Conservation (phyloP, 2,329 filamentous ascomycete species). For the Arthrocladium fulminans region DNA sequence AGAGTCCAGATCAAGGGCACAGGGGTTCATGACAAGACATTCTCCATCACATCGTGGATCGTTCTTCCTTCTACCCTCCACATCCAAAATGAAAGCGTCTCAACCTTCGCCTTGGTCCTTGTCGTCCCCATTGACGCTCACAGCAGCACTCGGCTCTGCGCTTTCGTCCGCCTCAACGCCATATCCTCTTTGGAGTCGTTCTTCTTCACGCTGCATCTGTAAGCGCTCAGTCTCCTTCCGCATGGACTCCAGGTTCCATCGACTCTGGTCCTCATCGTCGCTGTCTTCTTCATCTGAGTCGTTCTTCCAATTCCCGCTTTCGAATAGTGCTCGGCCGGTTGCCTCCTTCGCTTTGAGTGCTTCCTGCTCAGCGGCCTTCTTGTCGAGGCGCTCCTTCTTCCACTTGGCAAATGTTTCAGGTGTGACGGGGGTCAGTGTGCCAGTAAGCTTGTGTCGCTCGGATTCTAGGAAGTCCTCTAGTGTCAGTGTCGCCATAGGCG, state of each 20-base stretch:
- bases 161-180: background rate
- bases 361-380: slow-evolving; percentile 91
- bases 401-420: slow-evolving; percentile 89
- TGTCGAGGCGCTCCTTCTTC: slow-evolving; percentile 89
- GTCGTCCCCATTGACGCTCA: slow-evolving; percentile 6
- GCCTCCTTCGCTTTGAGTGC: slow-evolving; percentile 87
- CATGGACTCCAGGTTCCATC: slow-evolving; percentile 75
- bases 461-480: slow-evolving; percentile 96
- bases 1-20: no score
- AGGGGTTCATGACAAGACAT: background rate
- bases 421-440: slow-evolving; percentile 85
- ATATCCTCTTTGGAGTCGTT: slow-evolving; percentile 39
- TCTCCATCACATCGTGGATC: background rate
- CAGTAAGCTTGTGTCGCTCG: slow-evolving; percentile 89
- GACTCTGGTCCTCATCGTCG: slow-evolving; percentile 36
- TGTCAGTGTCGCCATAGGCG: slow-evolving; percentile 84
- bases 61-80: no score
- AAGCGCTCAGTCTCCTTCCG: slow-evolving; percentile 75
- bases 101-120: slow-evolving; percentile 7
- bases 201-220: slow-evolving; percentile 67
- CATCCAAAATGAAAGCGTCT: background rate
- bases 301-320: slow-evolving; percentile 83
- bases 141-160: background rate
- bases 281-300: slow-evolving; percentile 54
- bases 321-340: slow-evolving; percentile 88